Evolutionary conservation across 768 basidiomycete species (phyloP).

Genomic region (Mycena alexandri): DNA sequence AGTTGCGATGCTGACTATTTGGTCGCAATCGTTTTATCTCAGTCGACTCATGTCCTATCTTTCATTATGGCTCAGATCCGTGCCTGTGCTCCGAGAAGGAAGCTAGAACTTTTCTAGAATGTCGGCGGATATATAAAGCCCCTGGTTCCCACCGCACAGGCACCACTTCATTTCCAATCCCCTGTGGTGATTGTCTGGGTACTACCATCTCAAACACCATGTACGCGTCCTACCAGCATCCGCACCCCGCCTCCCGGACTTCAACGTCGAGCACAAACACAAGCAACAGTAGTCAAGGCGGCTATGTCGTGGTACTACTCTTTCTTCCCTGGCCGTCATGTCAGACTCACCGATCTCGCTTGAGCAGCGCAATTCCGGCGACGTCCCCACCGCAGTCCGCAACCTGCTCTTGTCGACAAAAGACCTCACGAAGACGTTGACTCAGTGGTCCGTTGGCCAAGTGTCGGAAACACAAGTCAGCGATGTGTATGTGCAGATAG

Average conservation of each 20-base stretch:
- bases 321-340: conserved; percentile 21
- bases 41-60: background rate
- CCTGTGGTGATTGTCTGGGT: conserved; percentile 3
- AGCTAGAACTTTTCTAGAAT: conserved; percentile 5
- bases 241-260: conserved; percentile 13
- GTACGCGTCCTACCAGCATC: conserved; percentile 18
- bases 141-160: background rate
- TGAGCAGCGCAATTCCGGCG: conserved; percentile 49
- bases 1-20: conserved; percentile 3
- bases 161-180: conserved; percentile 11
- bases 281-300: conserved; percentile 35
- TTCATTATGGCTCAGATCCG: conserved; percentile 2
- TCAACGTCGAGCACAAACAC: conserved; percentile 37
- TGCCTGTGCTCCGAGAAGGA: conserved; percentile 3
- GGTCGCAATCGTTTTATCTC: conserved; percentile 13
- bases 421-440: conserved; percentile 79
- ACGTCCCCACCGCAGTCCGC: conserved; percentile 73
- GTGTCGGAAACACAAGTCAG: conserved; percentile 82
- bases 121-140: conserved; percentile 9
- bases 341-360: conserved; percentile 30
- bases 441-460: conserved; percentile 72
- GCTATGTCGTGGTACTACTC: conserved; percentile 12
- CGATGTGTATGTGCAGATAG: conserved; percentile 90
- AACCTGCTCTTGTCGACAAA: conserved; percentile 86
- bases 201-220: conserved; percentile 7